These are phyloP conservation scores for Colletotrichum caudatum DNA, from an alignment of 2,329 filamentous ascomycete species.

Conservation along the genomic window DNA sequence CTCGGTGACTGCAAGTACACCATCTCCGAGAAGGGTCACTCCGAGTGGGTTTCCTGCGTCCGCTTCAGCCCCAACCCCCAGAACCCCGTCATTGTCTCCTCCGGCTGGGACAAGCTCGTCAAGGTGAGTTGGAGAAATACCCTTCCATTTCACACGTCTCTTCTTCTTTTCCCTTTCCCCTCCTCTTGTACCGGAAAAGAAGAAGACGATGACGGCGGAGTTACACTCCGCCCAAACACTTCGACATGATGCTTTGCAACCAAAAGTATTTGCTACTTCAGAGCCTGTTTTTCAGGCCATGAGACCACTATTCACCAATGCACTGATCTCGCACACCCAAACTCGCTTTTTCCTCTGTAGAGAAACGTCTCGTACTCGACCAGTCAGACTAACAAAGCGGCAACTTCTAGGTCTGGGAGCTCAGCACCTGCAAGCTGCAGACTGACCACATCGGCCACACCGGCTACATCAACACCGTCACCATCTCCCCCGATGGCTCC, in stretches of 20 bases:
- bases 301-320: slow-evolving; percentile 96
- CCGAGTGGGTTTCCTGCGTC: slow-evolving; percentile 99
- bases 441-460: slow-evolving; percentile 99
- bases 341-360: background rate
- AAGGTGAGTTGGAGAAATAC: slow-evolving; percentile 78
- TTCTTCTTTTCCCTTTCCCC: background rate
- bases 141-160: slow-evolving; percentile 46
- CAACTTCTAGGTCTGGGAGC: slow-evolving; percentile 90
- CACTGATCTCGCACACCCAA: slow-evolving; percentile 72
- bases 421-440: slow-evolving; percentile 99
- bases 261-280: slow-evolving; percentile 99
- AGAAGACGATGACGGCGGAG: no score
- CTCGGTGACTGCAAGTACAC: slow-evolving; percentile 99
- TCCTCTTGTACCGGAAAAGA: no score
- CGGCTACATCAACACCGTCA: slow-evolving; percentile 99
- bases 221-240: slow-evolving; percentile 29
- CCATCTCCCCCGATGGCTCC: slow-evolving; percentile 99
- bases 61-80: slow-evolving; percentile 99
- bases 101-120: slow-evolving; percentile 99
- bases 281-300: slow-evolving; percentile 87
- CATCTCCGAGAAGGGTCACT: slow-evolving; percentile 99
- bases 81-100: slow-evolving; percentile 99
- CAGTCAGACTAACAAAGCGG: slow-evolving; percentile 45
- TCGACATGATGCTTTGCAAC: slow-evolving; percentile 92
- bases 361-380: slow-evolving; percentile 27